Conservation (phyloP, 2,329 filamentous ascomycete genomes). For the Penicillium sp. region DNA sequence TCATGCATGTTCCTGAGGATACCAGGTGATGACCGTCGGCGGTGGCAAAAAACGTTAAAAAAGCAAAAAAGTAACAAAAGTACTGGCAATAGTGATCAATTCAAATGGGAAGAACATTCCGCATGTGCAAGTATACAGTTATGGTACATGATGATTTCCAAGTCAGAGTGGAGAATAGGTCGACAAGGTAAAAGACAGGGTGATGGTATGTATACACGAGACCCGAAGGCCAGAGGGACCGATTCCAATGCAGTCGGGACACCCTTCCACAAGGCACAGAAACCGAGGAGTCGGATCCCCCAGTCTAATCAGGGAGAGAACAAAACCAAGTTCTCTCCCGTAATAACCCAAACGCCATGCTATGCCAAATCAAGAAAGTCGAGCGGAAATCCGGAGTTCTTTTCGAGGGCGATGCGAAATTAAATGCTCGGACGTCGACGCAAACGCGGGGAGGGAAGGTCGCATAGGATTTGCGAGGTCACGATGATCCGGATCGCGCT, state of each 20-base stretch:
- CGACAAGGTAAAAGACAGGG: slow-evolving; percentile 1
- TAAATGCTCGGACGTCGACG: slow-evolving; percentile 2
- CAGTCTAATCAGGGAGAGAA: slow-evolving; percentile 17
- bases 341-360: slow-evolving; percentile 42
- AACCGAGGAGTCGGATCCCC: slow-evolving; percentile 1
- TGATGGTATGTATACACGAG: slow-evolving; percentile 24
- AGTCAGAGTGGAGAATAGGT: slow-evolving; percentile 27
- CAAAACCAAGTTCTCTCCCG: slow-evolving; percentile 24
- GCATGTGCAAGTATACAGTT: slow-evolving; percentile 25
- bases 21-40: slow-evolving; percentile 1
- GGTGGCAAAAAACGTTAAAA: slow-evolving; percentile 18
- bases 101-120: slow-evolving; percentile 7
- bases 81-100: neutral
- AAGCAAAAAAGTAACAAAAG: neutral
- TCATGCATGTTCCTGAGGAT: neutral
- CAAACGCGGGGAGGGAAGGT: neutral
- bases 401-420: slow-evolving; percentile 1
- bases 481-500: neutral
- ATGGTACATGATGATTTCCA: slow-evolving; percentile 25
- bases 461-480: neutral
- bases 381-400: slow-evolving; percentile 11
- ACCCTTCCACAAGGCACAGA: neutral
- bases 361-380: slow-evolving; percentile 37
- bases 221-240: slow-evolving; percentile 13
- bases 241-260: neutral